A percentile compares a stretch with the other conserved stretches of the same genome.
These are phyloP conservation scores for Myxozyma sirexii DNA, from an alignment of 805 yeast genomes.

Conservation along the genomic window DNA sequence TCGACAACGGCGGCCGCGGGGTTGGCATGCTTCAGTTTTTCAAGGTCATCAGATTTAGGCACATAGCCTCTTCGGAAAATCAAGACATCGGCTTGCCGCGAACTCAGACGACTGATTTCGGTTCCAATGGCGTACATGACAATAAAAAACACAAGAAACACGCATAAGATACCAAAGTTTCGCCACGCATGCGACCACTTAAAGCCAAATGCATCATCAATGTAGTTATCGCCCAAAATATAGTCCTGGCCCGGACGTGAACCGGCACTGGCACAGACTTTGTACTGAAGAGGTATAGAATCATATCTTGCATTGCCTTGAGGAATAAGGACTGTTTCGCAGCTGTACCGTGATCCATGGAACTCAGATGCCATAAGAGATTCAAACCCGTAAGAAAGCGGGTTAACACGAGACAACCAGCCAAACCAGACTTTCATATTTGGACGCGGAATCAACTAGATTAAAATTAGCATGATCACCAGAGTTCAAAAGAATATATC, in stretches of 20 bases:
- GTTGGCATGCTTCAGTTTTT: not conserved
- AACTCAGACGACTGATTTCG: conserved; percentile 41
- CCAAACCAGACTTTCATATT: conserved; percentile 72
- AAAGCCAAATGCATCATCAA: conserved; percentile 54
- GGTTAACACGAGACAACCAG: conserved; percentile 64
- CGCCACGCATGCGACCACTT: conserved; percentile 71
- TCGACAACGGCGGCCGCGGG: conserved; percentile 12
- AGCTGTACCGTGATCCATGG: conserved; percentile 56
- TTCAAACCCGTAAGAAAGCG: conserved; percentile 63
- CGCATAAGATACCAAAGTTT: conserved; percentile 69
- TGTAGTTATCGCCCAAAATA: conserved; percentile 64
- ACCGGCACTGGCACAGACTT: conserved; percentile 61
- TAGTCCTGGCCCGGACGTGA: conserved; percentile 53
- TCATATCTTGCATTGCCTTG: conserved; percentile 56
- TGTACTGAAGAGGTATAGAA: conserved; percentile 42
- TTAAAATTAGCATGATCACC: conserved; percentile 35
- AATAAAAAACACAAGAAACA: conserved; percentile 49
- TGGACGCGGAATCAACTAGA: conserved; percentile 50
- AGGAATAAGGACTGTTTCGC: conserved; percentile 58
- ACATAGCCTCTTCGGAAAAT: conserved; percentile 29
- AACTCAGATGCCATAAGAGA: conserved; percentile 68
- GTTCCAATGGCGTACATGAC: conserved; percentile 40
- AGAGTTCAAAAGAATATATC: conserved; percentile 41
- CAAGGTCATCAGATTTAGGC: conserved; percentile 6
- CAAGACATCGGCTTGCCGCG: conserved; percentile 41